Conservation (phyloP, 805 yeast genomes). For the Ogataea salicorniae region DNA sequence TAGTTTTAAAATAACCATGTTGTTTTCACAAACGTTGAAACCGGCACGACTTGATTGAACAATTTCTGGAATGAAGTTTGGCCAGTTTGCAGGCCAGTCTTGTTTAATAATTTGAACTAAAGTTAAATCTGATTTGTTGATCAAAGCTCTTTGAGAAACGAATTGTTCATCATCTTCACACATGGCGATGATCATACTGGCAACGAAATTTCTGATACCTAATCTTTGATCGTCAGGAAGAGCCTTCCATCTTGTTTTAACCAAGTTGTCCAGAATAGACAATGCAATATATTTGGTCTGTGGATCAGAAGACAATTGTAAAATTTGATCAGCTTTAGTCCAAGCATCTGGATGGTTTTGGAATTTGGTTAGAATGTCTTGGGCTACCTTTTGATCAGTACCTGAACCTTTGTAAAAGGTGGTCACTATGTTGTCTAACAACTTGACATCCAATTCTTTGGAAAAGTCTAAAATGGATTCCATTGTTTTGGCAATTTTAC, state of each 20-base stretch:
- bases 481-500: conserved; percentile 39
- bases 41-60: conserved; percentile 79
- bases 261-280: conserved; percentile 82
- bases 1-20: conserved; percentile 85
- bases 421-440: conserved; percentile 80
- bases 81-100: conserved; percentile 99
- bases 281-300: conserved; percentile 92
- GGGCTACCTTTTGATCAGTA: conserved; percentile 67
- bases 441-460: conserved; percentile 70
- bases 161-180: conserved; percentile 79
- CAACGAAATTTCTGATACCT: conserved; percentile 91
- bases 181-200: conserved; percentile 86
- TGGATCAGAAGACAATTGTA: conserved; percentile 70
- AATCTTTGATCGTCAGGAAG: conserved; percentile 83
- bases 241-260: conserved; percentile 90
- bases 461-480: conserved; percentile 84
- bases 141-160: conserved; percentile 68
- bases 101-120: conserved; percentile 91
- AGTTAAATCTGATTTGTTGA: conserved; percentile 90
- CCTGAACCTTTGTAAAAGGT: conserved; percentile 81
- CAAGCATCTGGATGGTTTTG: conserved; percentile 95
- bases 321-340: conserved; percentile 87
- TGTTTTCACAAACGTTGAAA: conserved; percentile 93
- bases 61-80: conserved; percentile 90
- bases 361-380: conserved; percentile 65